Evolutionary conservation across 208 protist genomes (phyloP).

Genomic region (Naegleria lovaniensis): DNA sequence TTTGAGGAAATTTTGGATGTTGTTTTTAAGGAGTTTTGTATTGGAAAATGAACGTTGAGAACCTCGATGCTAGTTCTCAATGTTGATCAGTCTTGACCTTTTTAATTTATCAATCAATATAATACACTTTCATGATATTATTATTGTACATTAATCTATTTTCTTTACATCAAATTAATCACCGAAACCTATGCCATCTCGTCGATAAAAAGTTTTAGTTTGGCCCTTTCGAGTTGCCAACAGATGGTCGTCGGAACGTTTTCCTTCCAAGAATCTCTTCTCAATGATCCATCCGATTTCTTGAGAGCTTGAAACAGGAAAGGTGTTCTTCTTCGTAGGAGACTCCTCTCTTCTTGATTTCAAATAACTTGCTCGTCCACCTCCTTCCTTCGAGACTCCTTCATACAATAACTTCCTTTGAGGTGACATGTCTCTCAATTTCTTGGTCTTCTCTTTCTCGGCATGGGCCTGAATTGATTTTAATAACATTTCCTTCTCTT

Average conservation of each 20-base stretch:
- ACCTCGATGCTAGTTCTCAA: no score
- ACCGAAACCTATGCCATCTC: background rate
- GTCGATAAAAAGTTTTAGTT: background rate
- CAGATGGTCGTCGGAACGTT: background rate
- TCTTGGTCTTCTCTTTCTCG: background rate
- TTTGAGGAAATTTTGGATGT: constrained; percentile 6
- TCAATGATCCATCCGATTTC: background rate
- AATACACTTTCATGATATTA: background rate
- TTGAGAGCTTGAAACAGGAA: constrained; percentile 28
- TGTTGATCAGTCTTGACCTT: no score
- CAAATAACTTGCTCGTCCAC: constrained; percentile 32
- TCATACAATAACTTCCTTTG: constrained; percentile 30
- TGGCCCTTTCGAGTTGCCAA: background rate
- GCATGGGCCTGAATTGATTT: background rate
- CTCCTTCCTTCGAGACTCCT: constrained; percentile 37
- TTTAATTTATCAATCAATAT: background rate
- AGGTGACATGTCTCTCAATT: background rate
- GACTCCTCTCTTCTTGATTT: background rate
- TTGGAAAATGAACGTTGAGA: constrained; percentile 31
- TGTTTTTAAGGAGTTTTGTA: constrained; percentile 24
- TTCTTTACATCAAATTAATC: no score
- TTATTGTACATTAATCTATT: background rate
- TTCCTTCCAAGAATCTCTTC: background rate
- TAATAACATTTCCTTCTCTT: background rate
- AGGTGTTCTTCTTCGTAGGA: background rate